These are phyloP conservation scores for Dendryphion nanum DNA, from an alignment of 2,329 filamentous ascomycete genomes.

Conservation along the genomic window DNA sequence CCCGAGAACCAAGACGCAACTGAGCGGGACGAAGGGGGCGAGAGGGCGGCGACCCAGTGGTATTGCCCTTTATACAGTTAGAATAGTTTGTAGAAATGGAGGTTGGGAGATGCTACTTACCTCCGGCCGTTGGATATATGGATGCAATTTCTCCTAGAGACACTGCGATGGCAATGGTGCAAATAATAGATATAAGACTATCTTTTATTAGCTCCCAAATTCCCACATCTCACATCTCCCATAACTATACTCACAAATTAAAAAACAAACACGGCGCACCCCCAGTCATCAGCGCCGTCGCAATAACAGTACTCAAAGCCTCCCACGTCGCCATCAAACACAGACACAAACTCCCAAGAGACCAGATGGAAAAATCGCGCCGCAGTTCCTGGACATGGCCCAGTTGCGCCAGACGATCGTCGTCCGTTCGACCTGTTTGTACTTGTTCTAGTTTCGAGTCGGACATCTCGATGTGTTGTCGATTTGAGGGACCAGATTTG, in stretches of 20 bases:
- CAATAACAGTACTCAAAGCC: constrained; percentile 48
- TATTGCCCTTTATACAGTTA: constrained; percentile 40
- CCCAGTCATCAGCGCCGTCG: constrained; percentile 45
- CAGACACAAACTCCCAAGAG: constrained; percentile 45
- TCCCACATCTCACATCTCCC: too few species aligned
- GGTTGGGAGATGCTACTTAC: constrained; percentile 42
- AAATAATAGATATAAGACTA: constrained; percentile 45
- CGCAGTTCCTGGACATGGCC: constrained; percentile 25
- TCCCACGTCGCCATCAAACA: constrained; percentile 56
- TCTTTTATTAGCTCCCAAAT: background rate
- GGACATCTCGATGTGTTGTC: too few species aligned
- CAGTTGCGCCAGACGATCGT: constrained; percentile 15
- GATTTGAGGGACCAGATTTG: too few species aligned
- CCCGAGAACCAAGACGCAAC: constrained; percentile 40
- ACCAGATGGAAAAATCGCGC: constrained; percentile 45
- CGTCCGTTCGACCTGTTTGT: constrained; percentile 3
- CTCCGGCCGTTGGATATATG: constrained; percentile 68
- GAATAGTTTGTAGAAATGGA: background rate
- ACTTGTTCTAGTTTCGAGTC: background rate
- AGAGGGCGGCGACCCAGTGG: constrained; percentile 46
- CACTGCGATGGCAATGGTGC: constrained; percentile 65
- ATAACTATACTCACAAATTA: constrained; percentile 38
- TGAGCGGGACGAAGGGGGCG: constrained; percentile 32
- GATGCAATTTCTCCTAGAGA: constrained; percentile 71
- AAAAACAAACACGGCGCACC: constrained; percentile 50